Conservation (phyloP, 257 asterid species). For the Scutellaria baicalensis region DNA sequence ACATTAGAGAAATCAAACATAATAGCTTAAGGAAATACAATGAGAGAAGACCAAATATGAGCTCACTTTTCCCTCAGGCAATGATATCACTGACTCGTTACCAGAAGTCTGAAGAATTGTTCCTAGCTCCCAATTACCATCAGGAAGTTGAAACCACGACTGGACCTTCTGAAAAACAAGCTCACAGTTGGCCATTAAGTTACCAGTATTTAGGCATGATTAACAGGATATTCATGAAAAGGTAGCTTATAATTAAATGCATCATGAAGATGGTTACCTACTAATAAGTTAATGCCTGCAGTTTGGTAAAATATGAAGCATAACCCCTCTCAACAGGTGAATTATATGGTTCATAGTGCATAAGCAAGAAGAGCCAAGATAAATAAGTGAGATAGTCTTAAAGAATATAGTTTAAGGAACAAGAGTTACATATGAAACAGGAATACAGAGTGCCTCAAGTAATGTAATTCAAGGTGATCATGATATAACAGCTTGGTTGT, state of each 20-base stretch:
- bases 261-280: background rate
- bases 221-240: background rate
- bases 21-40: constrained; percentile 5
- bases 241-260: background rate
- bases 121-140: constrained; percentile 94
- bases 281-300: background rate
- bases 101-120: constrained; percentile 62
- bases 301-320: background rate
- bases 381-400: background rate
- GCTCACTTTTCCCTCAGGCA: constrained; percentile 77
- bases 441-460: background rate
- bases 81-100: constrained; percentile 60
- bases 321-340: background rate
- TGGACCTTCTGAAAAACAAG: constrained; percentile 58
- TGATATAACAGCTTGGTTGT: constrained; percentile 1
- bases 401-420: background rate
- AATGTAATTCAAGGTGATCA: background rate
- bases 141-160: constrained; percentile 85
- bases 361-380: constrained; percentile 5
- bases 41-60: background rate
- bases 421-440: background rate
- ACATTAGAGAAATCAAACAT: constrained; percentile 8
- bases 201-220: background rate
- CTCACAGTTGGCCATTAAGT: background rate
- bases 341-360: background rate